Base-by-base conservation (phyloP, 2,329 filamentous ascomycete species). In the Grosmannia serpens region DNA sequence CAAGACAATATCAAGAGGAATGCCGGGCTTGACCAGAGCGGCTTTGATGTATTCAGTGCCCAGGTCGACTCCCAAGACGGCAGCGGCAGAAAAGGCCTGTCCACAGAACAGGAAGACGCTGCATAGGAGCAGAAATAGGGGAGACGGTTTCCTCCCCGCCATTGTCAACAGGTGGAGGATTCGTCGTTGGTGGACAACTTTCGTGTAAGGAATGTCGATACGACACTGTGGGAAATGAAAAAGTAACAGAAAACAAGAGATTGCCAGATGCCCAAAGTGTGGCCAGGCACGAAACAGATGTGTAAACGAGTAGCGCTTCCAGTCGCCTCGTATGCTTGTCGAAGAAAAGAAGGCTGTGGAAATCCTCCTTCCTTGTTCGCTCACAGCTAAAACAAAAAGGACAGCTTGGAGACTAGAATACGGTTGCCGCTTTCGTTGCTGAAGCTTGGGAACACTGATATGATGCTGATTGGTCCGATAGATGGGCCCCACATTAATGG, bases 41-140 rank as follows among this genome's bases (percentile, higher is more conserved):
- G 92, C 92, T 77, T 97, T 99, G 76, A 99, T 88, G 75, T 95
- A 96, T 71, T 96, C 90, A 59, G 94, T 96, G 65, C 94, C 94
- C 58, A 99, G 80, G 73, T 99, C 94, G 67, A 99, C 82, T 63
- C 94, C 94, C 26, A 99, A 78, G 22, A 97, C 91, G 57, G 90
- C 89, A 10, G 89, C 76, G 55, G 75, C 74, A 29, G 80, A 81
- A 49, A 79, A 74, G 49, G 78, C 79, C 64, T 81, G 72, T 52
- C 73, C 67, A 31, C 73, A 72, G 61, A 77, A 76, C 57, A 77
- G 64, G 59, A 77, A 70, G 55, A 75, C 62, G 61, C 71, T 65
- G 54, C 70, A 71, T 53, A 74, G 67, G 52, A 74, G 62, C 58
- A 72, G 66, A 46, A 67, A 68, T 60, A 71, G 67, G 44, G 70